Evolutionary conservation across 2,329 filamentous ascomycete genomes (phyloP).

Genomic region (Microdochium paspali): DNA sequence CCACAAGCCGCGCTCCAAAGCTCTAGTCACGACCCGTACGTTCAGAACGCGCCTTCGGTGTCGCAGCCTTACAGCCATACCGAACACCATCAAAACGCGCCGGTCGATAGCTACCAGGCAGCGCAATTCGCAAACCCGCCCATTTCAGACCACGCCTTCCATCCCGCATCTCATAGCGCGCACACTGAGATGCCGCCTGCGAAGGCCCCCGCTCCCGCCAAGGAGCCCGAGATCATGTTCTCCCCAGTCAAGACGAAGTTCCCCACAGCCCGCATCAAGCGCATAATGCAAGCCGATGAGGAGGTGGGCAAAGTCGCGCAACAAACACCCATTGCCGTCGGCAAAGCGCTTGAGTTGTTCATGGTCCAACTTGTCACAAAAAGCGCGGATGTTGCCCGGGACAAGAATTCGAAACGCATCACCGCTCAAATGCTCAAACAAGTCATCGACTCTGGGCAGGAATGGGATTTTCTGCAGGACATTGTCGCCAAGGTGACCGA

Average conservation of each 20-base stretch:
- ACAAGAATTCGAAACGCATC: slow-evolving; percentile 80
- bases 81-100: not conserved
- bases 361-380: slow-evolving; percentile 92
- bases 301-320: slow-evolving; percentile 98
- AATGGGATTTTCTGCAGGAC: slow-evolving; percentile 88
- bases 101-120: not conserved
- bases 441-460: slow-evolving; percentile 77
- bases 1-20: not conserved
- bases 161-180: slow-evolving; percentile 7
- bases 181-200: slow-evolving; percentile 26
- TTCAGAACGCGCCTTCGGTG: not conserved
- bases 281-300: slow-evolving; percentile 98
- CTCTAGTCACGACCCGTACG: not conserved
- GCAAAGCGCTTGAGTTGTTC: slow-evolving; percentile 92
- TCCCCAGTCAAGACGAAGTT: slow-evolving; percentile 90
- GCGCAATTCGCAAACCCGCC: not conserved
- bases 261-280: slow-evolving; percentile 92
- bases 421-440: slow-evolving; percentile 86
- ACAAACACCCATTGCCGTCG: slow-evolving; percentile 91
- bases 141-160: not conserved
- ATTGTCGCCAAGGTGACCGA: slow-evolving; percentile 72
- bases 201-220: slow-evolving; percentile 25
- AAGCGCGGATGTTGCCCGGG: slow-evolving; percentile 73
- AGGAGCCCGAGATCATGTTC: slow-evolving; percentile 37
- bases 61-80: not conserved